A percentile compares a stretch with the other conserved stretches of the same genome.
Evolutionary conservation across 495 filamentous ascomycete genomes (phyloP).

Genomic region (Pseudoneurospora amorphoporcata): DNA sequence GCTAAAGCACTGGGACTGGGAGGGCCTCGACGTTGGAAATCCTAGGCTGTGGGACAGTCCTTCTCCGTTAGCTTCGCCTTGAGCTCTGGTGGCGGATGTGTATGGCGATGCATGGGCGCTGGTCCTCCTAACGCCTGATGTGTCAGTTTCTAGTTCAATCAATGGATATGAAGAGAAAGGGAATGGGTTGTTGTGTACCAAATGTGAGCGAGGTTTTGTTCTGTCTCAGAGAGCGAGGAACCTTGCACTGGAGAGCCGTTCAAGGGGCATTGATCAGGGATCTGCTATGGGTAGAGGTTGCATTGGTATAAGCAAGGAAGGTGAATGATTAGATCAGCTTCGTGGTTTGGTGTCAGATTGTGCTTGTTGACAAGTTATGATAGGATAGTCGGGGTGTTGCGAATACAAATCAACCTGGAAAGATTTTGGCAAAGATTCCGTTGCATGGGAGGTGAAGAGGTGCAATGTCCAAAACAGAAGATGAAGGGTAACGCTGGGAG

Average conservation of each 20-base stretch:
- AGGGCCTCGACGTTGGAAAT: conserved; percentile 12
- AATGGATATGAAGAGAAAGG: neutral
- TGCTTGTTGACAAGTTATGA: neutral
- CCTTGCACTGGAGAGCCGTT: neutral
- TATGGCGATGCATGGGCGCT: neutral
- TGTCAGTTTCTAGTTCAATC: neutral
- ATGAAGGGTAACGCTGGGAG: too few relatives aligned
- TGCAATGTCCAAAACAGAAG: neutral
- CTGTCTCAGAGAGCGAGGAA: neutral
- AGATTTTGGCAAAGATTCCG: neutral
- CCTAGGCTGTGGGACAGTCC: conserved; percentile 11
- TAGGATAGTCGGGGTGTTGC: neutral
- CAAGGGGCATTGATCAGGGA: neutral
- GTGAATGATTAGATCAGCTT: neutral
- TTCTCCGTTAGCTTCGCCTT: neutral
- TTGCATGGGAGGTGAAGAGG: neutral
- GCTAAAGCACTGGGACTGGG: conserved; percentile 20
- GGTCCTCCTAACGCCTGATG: neutral
- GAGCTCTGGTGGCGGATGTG: neutral
- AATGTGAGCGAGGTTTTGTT: neutral
- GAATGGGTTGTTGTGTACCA: neutral
- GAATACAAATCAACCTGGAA: neutral
- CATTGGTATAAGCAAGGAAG: neutral
- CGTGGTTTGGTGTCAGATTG: neutral
- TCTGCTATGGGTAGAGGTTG: neutral